A percentile compares a stretch with the other conserved stretches of the same genome.
phyloP scores from a whole-genome alignment of 441 rosid species.

The Gossypium trilobum region DNA sequence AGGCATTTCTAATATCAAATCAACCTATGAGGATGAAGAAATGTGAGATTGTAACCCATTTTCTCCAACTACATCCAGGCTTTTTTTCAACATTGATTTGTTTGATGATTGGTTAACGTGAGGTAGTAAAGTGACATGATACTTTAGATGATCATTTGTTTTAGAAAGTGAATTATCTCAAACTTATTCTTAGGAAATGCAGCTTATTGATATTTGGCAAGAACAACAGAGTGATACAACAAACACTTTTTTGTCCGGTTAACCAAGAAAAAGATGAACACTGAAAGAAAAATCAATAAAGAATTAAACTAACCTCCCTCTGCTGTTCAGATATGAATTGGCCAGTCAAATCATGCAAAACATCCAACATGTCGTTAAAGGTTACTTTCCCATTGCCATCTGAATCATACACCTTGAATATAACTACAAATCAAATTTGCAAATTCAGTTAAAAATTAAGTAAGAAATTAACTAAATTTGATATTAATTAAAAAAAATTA shows the following conservation, averaged over 20 bases:
- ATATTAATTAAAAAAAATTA: not conserved
- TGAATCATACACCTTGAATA: constrained; percentile 39
- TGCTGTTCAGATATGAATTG: constrained; percentile 33
- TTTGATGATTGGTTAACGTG: not conserved
- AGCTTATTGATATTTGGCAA: not conserved
- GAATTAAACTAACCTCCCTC: constrained; percentile 31
- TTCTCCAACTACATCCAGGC: not conserved
- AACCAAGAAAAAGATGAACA: not conserved
- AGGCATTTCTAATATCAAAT: not conserved
- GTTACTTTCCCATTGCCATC: constrained; percentile 40
- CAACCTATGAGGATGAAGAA: not conserved
- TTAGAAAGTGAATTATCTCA: constrained; percentile 3
- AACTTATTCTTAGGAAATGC: not conserved
- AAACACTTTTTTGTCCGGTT: not conserved
- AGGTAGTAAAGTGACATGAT: not conserved
- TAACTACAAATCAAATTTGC: constrained; percentile 20
- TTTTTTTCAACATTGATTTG: not conserved
- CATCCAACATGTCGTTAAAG: constrained; percentile 34
- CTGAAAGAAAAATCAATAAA: not conserved
- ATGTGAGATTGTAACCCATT: not conserved
- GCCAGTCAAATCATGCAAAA: constrained; percentile 39
- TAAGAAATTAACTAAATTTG: not conserved
- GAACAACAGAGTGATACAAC: not conserved
- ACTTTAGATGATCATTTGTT: not conserved
- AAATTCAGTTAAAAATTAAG: not conserved